A percentile compares a stretch with the other conserved stretches of the same genome.
These are phyloP conservation scores for Colletotrichum acutatum DNA, from an alignment of 2,329 filamentous ascomycete species.

Conservation along the genomic window DNA sequence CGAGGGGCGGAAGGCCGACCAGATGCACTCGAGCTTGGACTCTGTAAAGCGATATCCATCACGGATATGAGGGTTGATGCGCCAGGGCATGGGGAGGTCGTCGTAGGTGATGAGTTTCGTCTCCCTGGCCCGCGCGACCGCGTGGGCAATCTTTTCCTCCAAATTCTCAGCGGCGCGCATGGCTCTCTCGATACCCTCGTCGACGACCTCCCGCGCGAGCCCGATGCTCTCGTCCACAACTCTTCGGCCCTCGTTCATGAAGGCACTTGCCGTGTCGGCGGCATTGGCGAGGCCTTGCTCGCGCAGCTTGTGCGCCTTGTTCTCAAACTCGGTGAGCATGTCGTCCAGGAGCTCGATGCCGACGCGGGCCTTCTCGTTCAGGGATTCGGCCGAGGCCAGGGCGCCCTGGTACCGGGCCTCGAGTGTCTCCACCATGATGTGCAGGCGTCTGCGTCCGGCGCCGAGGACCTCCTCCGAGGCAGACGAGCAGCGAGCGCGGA, in stretches of 20 bases:
- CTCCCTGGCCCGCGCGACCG: constrained; percentile 79
- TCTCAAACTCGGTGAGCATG: constrained; percentile 88
- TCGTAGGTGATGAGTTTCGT: constrained; percentile 88
- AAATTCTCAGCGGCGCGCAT: constrained; percentile 83
- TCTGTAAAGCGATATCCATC: constrained; percentile 94
- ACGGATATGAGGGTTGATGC: constrained; percentile 92
- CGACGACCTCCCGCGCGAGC: constrained; percentile 79
- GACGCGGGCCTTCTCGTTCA: constrained; percentile 91
- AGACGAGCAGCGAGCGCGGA: constrained; percentile 87
- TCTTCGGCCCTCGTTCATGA: constrained; percentile 82
- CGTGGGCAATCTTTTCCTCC: constrained; percentile 85
- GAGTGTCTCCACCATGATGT: constrained; percentile 91
- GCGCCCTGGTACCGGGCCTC: constrained; percentile 90
- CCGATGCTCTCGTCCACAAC: constrained; percentile 84
- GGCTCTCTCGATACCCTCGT: constrained; percentile 86
- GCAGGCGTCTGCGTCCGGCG: constrained; percentile 83
- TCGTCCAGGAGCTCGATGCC: constrained; percentile 87
- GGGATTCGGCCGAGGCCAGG: constrained; percentile 82
- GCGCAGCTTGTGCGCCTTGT: constrained; percentile 80
- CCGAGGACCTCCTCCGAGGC: constrained; percentile 92
- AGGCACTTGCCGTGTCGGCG: constrained; percentile 73
- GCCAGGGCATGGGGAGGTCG: constrained; percentile 91
- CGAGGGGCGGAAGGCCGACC: constrained; percentile 83
- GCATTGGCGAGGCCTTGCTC: constrained; percentile 77
- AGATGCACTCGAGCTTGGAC: constrained; percentile 88